Evolutionary conservation across 2,329 filamentous ascomycete species (phyloP).

Genomic region (Seiridium cupressi): DNA sequence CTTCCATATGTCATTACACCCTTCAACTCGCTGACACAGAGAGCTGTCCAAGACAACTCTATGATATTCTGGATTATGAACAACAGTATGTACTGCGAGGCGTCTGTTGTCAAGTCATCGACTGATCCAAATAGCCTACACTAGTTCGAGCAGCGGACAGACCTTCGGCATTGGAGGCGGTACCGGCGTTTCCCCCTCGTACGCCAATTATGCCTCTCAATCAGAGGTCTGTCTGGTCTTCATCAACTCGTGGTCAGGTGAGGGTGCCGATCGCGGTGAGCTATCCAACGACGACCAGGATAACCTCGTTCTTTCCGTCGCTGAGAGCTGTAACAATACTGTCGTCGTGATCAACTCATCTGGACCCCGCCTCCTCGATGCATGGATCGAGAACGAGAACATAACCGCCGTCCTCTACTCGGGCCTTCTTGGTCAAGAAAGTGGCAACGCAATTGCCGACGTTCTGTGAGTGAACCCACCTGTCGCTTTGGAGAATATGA

Average conservation of each 20-base stretch:
- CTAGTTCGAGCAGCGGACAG: neutral
- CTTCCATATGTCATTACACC: slow-evolving; percentile 54
- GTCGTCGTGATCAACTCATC: slow-evolving; percentile 65
- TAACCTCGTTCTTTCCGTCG: slow-evolving; percentile 56
- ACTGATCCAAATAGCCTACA: too few relatives aligned
- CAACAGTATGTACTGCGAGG: slow-evolving; percentile 8
- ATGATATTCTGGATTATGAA: slow-evolving; percentile 46
- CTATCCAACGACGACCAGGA: slow-evolving; percentile 35
- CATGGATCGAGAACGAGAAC: slow-evolving; percentile 56
- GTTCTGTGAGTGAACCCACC: slow-evolving; percentile 43
- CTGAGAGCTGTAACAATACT: slow-evolving; percentile 63
- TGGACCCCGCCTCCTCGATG: slow-evolving; percentile 57
- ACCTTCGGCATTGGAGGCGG: slow-evolving; percentile 4
- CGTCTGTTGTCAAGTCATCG: too few relatives aligned
- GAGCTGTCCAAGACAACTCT: slow-evolving; percentile 35
- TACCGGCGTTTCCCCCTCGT: slow-evolving; percentile 9
- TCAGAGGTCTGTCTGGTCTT: slow-evolving; percentile 53
- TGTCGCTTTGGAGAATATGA: neutral
- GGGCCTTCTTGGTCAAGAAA: slow-evolving; percentile 59
- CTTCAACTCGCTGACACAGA: slow-evolving; percentile 46
- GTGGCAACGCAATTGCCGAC: slow-evolving; percentile 58
- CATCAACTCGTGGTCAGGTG: slow-evolving; percentile 63
- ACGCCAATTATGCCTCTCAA: slow-evolving; percentile 10
- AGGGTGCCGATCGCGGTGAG: slow-evolving; percentile 31
- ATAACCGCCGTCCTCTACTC: slow-evolving; percentile 61